phyloP scores from a whole-genome alignment of 495 filamentous ascomycete species.

The Staphylotrichum tortipilum region DNA sequence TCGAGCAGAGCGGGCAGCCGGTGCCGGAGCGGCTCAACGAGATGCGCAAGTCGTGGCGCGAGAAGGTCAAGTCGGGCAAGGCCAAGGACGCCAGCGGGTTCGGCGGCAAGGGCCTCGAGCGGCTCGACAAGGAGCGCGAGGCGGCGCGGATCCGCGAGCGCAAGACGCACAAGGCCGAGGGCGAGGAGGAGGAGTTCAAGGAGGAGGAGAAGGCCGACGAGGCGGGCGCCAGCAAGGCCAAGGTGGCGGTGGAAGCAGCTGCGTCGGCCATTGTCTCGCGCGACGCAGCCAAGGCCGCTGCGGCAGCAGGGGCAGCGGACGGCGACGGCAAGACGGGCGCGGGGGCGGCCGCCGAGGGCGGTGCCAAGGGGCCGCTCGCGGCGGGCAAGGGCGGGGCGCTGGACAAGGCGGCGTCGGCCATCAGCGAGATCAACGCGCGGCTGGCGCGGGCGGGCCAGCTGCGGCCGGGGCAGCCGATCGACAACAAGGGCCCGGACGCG shows the following conservation, averaged over 20 bases:
- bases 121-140: conserved; percentile 83
- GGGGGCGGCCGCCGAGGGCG: conserved; percentile 48
- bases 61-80: conserved; percentile 88
- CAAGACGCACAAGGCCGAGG: conserved; percentile 82
- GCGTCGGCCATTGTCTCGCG: conserved; percentile 47
- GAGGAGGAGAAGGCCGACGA: conserved; percentile 58
- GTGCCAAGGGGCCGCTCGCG: conserved; percentile 44
- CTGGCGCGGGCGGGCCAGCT: conserved; percentile 79
- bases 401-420: conserved; percentile 76
- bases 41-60: conserved; percentile 59
- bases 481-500: conserved; percentile 97
- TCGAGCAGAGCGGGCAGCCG: conserved; percentile 80
- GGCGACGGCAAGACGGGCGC: conserved; percentile 44
- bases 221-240: conserved; percentile 42
- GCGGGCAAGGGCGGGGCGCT: conserved; percentile 58
- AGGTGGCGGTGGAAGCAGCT: conserved; percentile 54
- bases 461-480: conserved; percentile 86
- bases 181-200: conserved; percentile 78
- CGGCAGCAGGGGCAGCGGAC: too few species aligned
- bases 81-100: conserved; percentile 85
- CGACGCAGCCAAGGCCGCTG: conserved; percentile 28
- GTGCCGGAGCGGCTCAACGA: conserved; percentile 59
- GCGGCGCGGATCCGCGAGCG: conserved; percentile 74
- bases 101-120: conserved; percentile 89
- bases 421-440: conserved; percentile 77